Conservation (phyloP, 2,329 filamentous ascomycete species). For the Pseudohalonectria lignicola region DNA sequence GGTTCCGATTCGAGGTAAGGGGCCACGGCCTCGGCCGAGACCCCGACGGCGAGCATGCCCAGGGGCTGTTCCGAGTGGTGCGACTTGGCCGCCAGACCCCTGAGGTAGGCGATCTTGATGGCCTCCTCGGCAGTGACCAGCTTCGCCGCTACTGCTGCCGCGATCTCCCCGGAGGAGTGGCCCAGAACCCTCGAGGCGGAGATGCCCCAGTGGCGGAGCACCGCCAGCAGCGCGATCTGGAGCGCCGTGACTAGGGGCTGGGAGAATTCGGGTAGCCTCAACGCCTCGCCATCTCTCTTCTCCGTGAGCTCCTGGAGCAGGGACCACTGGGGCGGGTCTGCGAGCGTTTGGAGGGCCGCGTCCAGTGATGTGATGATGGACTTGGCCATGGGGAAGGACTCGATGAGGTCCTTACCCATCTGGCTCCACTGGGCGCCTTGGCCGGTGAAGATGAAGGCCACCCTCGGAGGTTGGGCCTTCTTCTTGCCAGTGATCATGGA, state of each 20-base stretch:
- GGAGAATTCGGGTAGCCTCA: too few relatives aligned
- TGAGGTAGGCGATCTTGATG: constrained; percentile 11
- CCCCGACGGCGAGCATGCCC: constrained; percentile 30
- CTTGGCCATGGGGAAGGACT: too few relatives aligned
- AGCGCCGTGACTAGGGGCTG: constrained; percentile 19
- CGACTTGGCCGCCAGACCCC: constrained; percentile 2
- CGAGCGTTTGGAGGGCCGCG: constrained; percentile 12
- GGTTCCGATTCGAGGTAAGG: background rate
- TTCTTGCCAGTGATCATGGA: too few relatives aligned
- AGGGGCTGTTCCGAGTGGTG: constrained; percentile 5
- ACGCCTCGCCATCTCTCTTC: too few relatives aligned
- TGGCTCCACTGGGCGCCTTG: constrained; percentile 24
- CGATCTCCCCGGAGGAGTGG: constrained; percentile 24
- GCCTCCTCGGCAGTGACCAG: constrained; percentile 9
- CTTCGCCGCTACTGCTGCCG: constrained; percentile 16
- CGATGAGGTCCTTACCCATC: constrained; percentile 27
- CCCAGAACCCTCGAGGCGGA: constrained; percentile 15
- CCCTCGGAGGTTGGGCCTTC: constrained; percentile 17
- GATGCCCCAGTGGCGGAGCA: constrained; percentile 14
- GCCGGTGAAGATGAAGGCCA: constrained; percentile 29
- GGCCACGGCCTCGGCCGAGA: constrained; percentile 3
- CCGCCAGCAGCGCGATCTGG: constrained; percentile 18
- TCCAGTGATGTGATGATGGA: constrained; percentile 23
- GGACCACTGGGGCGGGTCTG: constrained; percentile 17
- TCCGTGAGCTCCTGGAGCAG: too few relatives aligned